Percentiles rank a stretch among this genome's conserved stretches.
phyloP scores from a whole-genome alignment of 1,284 basidiomycete genomes.

The Cryptococcus sp. region DNA sequence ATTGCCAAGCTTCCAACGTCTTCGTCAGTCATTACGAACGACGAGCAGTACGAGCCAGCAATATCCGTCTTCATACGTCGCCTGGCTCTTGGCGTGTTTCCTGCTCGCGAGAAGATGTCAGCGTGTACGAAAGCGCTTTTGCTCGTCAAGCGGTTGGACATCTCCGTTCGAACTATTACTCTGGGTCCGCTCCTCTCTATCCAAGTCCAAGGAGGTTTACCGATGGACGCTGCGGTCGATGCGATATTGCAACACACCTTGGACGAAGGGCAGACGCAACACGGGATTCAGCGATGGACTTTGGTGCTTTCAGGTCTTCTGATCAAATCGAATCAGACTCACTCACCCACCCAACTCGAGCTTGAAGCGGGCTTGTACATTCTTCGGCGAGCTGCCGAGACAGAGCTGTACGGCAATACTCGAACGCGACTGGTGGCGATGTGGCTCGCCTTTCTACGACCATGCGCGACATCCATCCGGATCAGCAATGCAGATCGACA shows the following conservation, averaged over 20 bases:
- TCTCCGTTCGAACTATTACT: not conserved
- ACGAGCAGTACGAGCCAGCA: constrained; percentile 4
- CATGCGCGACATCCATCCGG: constrained; percentile 2
- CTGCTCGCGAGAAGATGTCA: constrained; percentile 7
- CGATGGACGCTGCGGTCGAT: constrained; percentile 11
- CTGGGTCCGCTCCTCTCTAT: constrained; percentile 20
- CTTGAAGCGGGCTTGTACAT: constrained; percentile 15
- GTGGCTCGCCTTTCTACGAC: constrained; percentile 17
- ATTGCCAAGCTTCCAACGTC: constrained; percentile 2
- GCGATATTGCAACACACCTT: constrained; percentile 13
- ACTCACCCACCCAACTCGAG: constrained; percentile 1
- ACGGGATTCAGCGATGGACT: constrained; percentile 16
- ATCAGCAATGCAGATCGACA: constrained; percentile 6
- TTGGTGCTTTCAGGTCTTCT: constrained; percentile 16
- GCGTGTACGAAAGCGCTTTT: constrained; percentile 1
- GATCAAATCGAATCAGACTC: constrained; percentile 8
- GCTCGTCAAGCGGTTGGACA: constrained; percentile 2
- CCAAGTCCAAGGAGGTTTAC: constrained; percentile 12
- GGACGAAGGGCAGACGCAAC: not conserved
- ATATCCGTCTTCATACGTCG: constrained; percentile 10
- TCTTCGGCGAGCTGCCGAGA: constrained; percentile 5
- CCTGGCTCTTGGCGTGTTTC: constrained; percentile 8
- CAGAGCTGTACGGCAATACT: constrained; percentile 11
- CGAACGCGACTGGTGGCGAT: constrained; percentile 6
- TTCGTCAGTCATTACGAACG: not conserved